phyloP scores from a whole-genome alignment of 305 asterid genomes.

The Euphrasia arctica region DNA sequence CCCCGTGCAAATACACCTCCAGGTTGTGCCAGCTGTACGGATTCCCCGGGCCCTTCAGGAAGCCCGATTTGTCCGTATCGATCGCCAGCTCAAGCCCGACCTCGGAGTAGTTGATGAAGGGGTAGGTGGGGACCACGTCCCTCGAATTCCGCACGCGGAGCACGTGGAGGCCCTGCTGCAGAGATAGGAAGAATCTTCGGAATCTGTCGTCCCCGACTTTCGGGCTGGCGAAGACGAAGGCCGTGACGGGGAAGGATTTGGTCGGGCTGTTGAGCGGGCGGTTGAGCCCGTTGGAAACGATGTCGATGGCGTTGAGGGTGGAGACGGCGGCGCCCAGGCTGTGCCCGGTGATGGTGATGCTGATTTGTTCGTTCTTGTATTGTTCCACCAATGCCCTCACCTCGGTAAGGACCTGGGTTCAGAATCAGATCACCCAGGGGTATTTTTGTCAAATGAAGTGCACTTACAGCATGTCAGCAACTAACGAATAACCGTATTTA shows the following conservation, averaged over 20 bases:
- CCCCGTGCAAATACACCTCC: slow-evolving; percentile 65
- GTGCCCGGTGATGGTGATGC: slow-evolving; percentile 79
- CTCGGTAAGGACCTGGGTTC: slow-evolving; percentile 25
- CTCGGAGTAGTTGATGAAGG: slow-evolving; percentile 39
- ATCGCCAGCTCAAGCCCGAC: slow-evolving; percentile 55
- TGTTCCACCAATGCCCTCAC: slow-evolving; percentile 49
- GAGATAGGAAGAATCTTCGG: slow-evolving; percentile 14
- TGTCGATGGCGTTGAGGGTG: slow-evolving; percentile 63
- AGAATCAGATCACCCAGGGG: too few relatives aligned
- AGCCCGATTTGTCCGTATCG: slow-evolving; percentile 50
- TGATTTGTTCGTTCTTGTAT: slow-evolving; percentile 60
- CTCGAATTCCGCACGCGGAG: slow-evolving; percentile 41
- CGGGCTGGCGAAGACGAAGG: slow-evolving; percentile 67
- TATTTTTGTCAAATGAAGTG: too few relatives aligned
- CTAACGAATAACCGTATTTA: too few relatives aligned
- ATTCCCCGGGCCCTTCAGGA: slow-evolving; percentile 47
- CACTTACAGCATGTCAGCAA: too few relatives aligned
- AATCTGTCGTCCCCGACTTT: slow-evolving; percentile 58
- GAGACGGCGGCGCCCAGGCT: slow-evolving; percentile 76
- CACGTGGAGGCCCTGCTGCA: slow-evolving; percentile 30
- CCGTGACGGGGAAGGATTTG: slow-evolving; percentile 57
- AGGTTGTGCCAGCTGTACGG: slow-evolving; percentile 44
- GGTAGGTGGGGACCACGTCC: slow-evolving; percentile 58
- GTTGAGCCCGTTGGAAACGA: slow-evolving; percentile 54
- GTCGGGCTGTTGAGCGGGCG: slow-evolving; percentile 33